phyloP scores from a whole-genome alignment of 495 filamentous ascomycete species.

The Ascobolus immersus region DNA sequence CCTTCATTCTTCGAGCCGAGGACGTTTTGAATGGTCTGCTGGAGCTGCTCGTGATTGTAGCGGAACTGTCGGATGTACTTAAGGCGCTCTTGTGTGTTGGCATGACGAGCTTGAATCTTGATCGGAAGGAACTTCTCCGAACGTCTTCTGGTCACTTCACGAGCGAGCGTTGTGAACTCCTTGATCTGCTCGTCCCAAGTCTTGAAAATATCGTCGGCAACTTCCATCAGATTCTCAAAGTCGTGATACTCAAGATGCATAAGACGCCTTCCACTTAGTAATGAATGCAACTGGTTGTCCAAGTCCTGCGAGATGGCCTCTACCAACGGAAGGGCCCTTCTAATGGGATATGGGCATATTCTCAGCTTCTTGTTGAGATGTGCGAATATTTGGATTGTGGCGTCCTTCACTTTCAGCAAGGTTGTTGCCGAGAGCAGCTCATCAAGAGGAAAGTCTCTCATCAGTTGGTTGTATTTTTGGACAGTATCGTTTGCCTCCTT shows the following conservation, averaged over 20 bases:
- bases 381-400: slow-evolving; percentile 60
- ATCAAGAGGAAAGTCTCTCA: slow-evolving; percentile 92
- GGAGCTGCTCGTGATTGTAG: slow-evolving; percentile 87
- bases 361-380: slow-evolving; percentile 94
- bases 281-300: slow-evolving; percentile 54
- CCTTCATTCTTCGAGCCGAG: slow-evolving; percentile 41
- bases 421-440: slow-evolving; percentile 82
- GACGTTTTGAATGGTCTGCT: slow-evolving; percentile 83
- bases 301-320: slow-evolving; percentile 93
- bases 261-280: slow-evolving; percentile 63
- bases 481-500: slow-evolving; percentile 78
- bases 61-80: slow-evolving; percentile 86
- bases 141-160: slow-evolving; percentile 69
- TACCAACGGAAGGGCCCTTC: slow-evolving; percentile 74
- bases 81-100: slow-evolving; percentile 61
- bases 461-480: slow-evolving; percentile 92
- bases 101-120: slow-evolving; percentile 67
- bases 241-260: slow-evolving; percentile 81
- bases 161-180: slow-evolving; percentile 89
- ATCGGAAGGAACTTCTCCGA: slow-evolving; percentile 97
- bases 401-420: slow-evolving; percentile 68
- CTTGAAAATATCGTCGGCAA: slow-evolving; percentile 59
- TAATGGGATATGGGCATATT: slow-evolving; percentile 80
- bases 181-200: slow-evolving; percentile 90
- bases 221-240: slow-evolving; percentile 61